Evolutionary conservation across 176 grass and related monocot species (phyloP), one percentile per base, ranked within the genome.

Genomic region (Typha latifolia): DNA sequence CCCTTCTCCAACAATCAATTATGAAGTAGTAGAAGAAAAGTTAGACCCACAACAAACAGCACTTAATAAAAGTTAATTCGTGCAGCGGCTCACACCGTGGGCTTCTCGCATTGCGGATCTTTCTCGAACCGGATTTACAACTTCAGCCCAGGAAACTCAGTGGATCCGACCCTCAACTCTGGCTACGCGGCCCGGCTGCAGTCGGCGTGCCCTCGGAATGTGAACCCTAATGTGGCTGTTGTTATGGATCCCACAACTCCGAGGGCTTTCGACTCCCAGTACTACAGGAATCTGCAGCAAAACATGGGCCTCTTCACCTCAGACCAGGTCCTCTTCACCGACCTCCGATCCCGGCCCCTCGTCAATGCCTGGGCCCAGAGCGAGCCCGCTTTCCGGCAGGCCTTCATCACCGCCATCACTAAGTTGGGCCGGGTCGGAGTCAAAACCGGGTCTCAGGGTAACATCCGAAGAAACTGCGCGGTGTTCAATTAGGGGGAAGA

Each of bases 281-380:
- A 89, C 86, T 96, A 77, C 88, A 63, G 77, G 82, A 96, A 91
- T 78, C 76, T 96, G 21, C 72, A 86, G 66, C 71, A 80, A 13
- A 82, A 88, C 16, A 81, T 72, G 48, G 93, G 93, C 0, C 88
- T 96, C 20, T 51, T 96, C 75, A 49, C 65, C 71, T 91, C 93
- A 23, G 93, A 96, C 69, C 85, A 96, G 77, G 85, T 89, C 53
- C 88, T 96, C 74, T 96, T 68, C 77, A 74, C 88, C 18, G 93
- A 91, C 75, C 0, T 1, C 22, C 82, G 80, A 0, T 96, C 93
- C 4, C 51, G 70, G 24, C 83, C 93, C 51, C 66, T 78, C 62
- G 88, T 96, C 32, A 69, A 80, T 62, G 48, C 66, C 2, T 91
- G 83, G 82, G 85, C 93, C 12, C 64, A 67, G 66, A 82, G 80